Evolutionary conservation across 352 stramenopile species (phyloP).

Genomic region (Globisporangium emineosum): DNA sequence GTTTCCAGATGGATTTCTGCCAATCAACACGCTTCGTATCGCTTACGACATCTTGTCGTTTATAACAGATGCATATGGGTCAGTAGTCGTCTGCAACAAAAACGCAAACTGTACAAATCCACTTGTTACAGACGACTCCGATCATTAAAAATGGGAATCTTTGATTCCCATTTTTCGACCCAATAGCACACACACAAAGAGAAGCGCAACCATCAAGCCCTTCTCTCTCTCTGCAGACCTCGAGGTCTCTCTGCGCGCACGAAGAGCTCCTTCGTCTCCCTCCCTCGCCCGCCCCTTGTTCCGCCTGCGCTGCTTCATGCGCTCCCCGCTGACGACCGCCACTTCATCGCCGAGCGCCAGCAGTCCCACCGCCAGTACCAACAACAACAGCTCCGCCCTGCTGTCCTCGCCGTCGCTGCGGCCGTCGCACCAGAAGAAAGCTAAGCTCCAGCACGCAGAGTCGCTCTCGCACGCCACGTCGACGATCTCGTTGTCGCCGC

Average conservation of each 20-base stretch:
- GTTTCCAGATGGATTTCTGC: too few species aligned
- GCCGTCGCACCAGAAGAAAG: slow-evolving; percentile 37
- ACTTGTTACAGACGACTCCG: not conserved
- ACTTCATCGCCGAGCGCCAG: slow-evolving; percentile 1
- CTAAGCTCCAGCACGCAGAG: slow-evolving; percentile 30
- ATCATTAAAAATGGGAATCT: not conserved
- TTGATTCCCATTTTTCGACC: not conserved
- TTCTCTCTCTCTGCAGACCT: not conserved
- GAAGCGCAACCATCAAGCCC: not conserved
- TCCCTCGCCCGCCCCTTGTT: not conserved
- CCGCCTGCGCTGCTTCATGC: slow-evolving; percentile 17
- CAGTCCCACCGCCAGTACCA: slow-evolving; percentile 12
- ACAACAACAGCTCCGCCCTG: slow-evolving; percentile 10
- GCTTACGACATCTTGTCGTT: not conserved
- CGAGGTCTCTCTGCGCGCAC: slow-evolving; percentile 2
- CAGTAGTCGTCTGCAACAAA: not conserved
- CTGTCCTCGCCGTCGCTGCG: slow-evolving; percentile 22
- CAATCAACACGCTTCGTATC: too few species aligned
- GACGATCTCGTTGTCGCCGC: slow-evolving; percentile 19
- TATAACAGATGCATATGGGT: not conserved
- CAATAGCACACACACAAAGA: not conserved
- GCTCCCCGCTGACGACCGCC: slow-evolving; percentile 6
- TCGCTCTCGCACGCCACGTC: slow-evolving; percentile 21
- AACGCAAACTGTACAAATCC: not conserved
- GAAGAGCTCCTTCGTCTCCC: not conserved